Conservation (phyloP, 2,329 filamentous ascomycete genomes). For the Colletotrichum australisinense region DNA sequence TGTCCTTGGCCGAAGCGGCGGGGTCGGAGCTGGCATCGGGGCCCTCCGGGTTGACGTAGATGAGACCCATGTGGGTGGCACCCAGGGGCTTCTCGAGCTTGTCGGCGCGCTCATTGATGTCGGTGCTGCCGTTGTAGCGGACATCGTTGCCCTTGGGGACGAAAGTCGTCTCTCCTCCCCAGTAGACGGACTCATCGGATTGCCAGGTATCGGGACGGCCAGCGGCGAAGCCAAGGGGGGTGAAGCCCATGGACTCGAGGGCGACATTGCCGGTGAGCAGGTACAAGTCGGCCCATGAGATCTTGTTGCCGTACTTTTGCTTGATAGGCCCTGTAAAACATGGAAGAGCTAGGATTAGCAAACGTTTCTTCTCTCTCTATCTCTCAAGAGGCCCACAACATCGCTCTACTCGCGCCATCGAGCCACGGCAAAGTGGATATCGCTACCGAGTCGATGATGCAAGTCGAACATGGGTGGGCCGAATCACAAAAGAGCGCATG, state of each 20-base stretch:
- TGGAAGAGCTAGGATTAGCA: not conserved
- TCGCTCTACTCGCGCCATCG: not conserved
- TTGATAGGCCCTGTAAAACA: conserved; percentile 68
- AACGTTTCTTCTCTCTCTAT: not conserved
- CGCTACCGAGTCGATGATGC: conserved; percentile 8
- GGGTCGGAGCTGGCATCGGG: conserved; percentile 79
- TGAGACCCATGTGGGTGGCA: conserved; percentile 79
- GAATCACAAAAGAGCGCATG: not conserved
- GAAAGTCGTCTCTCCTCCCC: conserved; percentile 80
- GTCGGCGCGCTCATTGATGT: conserved; percentile 33
- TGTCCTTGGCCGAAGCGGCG: conserved; percentile 75
- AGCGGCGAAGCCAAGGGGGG: conserved; percentile 79
- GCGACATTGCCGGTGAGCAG: conserved; percentile 81
- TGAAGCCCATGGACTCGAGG: conserved; percentile 80
- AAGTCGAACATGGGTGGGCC: not conserved
- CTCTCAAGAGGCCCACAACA: conserved; percentile 56
- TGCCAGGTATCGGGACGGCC: conserved; percentile 80
- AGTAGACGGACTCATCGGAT: conserved; percentile 81
- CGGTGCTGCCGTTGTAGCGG: conserved; percentile 65
- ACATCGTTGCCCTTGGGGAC: conserved; percentile 73
- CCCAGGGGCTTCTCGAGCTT: conserved; percentile 74
- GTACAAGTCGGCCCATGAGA: conserved; percentile 82
- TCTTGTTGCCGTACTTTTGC: conserved; percentile 86
- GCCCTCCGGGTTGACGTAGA: conserved; percentile 86
- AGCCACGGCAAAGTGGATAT: not conserved